Evolutionary conservation across 1,139 yeast genomes (phyloP).

Genomic region (Zygosaccharomyces sapae): DNA sequence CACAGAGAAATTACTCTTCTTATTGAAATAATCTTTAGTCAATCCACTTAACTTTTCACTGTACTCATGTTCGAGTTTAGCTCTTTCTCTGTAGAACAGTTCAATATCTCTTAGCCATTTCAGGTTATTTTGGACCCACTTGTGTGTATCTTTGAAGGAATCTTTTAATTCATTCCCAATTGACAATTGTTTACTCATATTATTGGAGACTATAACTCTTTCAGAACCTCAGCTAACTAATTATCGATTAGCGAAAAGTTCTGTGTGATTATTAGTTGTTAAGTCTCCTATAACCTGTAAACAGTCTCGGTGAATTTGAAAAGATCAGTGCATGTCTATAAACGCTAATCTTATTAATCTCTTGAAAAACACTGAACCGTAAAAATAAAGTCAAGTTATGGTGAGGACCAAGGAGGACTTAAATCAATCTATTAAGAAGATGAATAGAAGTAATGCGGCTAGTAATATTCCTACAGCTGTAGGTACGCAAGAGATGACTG

Average conservation of each 20-base stretch:
- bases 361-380: not conserved
- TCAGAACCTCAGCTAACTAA: not conserved
- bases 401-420: not conserved
- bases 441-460: constrained; percentile 6
- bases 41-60: constrained; percentile 62
- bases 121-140: constrained; percentile 73
- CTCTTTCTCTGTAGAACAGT: constrained; percentile 77
- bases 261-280: not conserved
- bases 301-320: not conserved
- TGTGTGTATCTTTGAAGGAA: constrained; percentile 67
- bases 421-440: not conserved
- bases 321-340: not conserved
- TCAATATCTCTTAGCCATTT: constrained; percentile 76
- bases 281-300: not conserved
- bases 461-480: constrained; percentile 6
- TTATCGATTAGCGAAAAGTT: not conserved
- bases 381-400: not conserved
- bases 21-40: constrained; percentile 66
- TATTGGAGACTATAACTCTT: not conserved
- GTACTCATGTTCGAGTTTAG: constrained; percentile 78
- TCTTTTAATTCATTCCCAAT: constrained; percentile 76
- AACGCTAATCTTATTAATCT: not conserved
- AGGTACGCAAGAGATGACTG: constrained; percentile 17
- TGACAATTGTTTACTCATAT: constrained; percentile 29
- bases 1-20: constrained; percentile 67